Conservation (phyloP, 805 yeast species). For the Hanseniaspora mollemarum region DNA sequence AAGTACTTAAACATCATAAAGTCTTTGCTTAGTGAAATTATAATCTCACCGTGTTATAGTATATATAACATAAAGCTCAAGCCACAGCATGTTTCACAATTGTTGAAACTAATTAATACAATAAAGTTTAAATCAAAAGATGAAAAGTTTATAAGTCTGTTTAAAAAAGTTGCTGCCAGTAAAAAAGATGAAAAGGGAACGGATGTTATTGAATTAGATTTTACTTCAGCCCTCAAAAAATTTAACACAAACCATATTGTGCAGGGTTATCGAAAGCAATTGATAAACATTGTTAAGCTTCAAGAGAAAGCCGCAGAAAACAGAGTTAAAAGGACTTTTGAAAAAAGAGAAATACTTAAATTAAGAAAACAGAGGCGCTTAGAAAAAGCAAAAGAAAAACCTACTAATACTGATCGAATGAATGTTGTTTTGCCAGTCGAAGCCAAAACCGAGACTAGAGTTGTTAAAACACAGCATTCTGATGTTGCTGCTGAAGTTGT, state of each 20-base stretch:
- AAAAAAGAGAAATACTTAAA: neutral
- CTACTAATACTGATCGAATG: neutral
- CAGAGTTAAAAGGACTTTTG: neutral
- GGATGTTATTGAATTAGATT: neutral
- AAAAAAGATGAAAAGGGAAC: neutral
- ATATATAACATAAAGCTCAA: conserved; percentile 3
- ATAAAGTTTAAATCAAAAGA: conserved; percentile 2
- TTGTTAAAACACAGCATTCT: neutral
- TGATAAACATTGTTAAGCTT: neutral
- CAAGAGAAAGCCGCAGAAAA: neutral
- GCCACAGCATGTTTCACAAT: neutral
- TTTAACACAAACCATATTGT: neutral
- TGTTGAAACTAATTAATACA: conserved; percentile 1
- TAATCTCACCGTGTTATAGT: neutral
- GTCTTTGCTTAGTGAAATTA: conserved; percentile 7
- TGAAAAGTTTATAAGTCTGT: neutral
- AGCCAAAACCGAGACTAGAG: too few species aligned
- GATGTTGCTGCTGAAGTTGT: neutral
- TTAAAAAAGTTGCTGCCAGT: neutral
- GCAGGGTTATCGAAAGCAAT: neutral
- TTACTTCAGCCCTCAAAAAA: neutral
- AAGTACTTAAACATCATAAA: conserved; percentile 2
- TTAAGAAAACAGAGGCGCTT: neutral
- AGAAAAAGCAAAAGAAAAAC: too few species aligned
- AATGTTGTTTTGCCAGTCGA: neutral